These are phyloP conservation scores for Fabrea salina DNA, from an alignment of 169 alveolate genomes.

Conservation along the genomic window DNA sequence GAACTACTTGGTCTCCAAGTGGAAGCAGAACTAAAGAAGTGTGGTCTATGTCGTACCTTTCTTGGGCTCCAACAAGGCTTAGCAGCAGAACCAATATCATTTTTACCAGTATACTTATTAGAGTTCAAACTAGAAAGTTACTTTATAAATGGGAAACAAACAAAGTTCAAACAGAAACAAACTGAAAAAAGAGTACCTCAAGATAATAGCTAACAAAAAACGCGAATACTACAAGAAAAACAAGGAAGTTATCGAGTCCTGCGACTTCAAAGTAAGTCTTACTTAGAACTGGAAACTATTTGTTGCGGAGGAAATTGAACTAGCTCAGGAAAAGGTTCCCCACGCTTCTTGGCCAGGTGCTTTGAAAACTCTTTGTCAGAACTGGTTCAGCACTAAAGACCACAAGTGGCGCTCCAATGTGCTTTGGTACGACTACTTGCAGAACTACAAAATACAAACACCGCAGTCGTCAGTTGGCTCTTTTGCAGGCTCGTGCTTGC, in stretches of 20 bases:
- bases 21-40: too few species aligned
- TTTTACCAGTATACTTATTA: too few species aligned
- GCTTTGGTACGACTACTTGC: slow-evolving; percentile 32
- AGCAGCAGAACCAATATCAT: too few species aligned
- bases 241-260: slow-evolving; percentile 1
- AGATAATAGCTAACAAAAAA: not conserved
- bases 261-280: slow-evolving; percentile 10
- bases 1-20: too few species aligned
- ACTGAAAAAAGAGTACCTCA: slow-evolving; percentile 29
- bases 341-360: not conserved
- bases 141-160: slow-evolving; percentile 24
- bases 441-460: not conserved
- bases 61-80: too few species aligned
- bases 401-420: slow-evolving; percentile 34
- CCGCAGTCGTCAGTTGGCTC: not conserved
- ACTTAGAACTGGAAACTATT: slow-evolving; percentile 30
- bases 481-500: not conserved
- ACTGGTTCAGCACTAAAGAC: slow-evolving; percentile 26
- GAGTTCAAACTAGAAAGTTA: not conserved
- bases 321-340: not conserved
- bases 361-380: not conserved
- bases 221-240: slow-evolving; percentile 5
- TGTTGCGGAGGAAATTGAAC: slow-evolving; percentile 11
- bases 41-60: too few species aligned
- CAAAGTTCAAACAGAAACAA: not conserved